Base-by-base conservation (phyloP, 163 green algal genomes). In the Coccomyxa subellipsoidea region DNA sequence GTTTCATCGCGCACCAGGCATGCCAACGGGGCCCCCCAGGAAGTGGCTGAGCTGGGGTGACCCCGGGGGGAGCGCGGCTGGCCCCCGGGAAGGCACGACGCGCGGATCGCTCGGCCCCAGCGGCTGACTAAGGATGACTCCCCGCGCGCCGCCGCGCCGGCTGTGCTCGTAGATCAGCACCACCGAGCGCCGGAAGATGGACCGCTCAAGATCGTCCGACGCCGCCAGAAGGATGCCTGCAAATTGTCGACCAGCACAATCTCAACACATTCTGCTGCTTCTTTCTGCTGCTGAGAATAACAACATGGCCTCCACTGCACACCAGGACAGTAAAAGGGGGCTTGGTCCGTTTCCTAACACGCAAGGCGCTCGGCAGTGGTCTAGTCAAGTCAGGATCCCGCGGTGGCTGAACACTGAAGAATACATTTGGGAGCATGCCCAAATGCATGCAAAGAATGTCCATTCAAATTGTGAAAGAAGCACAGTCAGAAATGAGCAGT, bases 211-310 rank as follows among this genome's bases (percentile, higher is more conserved):
- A 10, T 84, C 83, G 31, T 85, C 83, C 7, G 78, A 82, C 0
- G 85, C 85, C 37, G 87, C 85, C 83, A 89, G 83, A 76, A 89
- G 83, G 76, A 83, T 71, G 12, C 85, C 85, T 84, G 84, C 36
- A 38, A 6, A 32, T 15, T 77, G 21, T 73, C 15, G 7, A 73
- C 9, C 66, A 73, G 31, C 31, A 38, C 7, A 39, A 75, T 15
- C 31, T 25, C 69, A 75, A 75, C 69, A 35, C 2, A 23, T 29
- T 34, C 69, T 38, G 47, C 47, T 59, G 47, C 47, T 59, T 12
- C 47, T 18, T 59, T 59, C n/a, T n/a, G n/a, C n/a, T n/a, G n/a
- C n/a, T n/a, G n/a, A n/a, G n/a, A n/a, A n/a, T n/a, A n/a, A n/a
- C n/a, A n/a, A n/a, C n/a, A n/a, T n/a, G n/a, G n/a, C n/a, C n/a